Evolutionary conservation across 805 yeast species (phyloP), one percentile per base, ranked within the genome.

Genomic region (Kazachstania psychrophila): DNA sequence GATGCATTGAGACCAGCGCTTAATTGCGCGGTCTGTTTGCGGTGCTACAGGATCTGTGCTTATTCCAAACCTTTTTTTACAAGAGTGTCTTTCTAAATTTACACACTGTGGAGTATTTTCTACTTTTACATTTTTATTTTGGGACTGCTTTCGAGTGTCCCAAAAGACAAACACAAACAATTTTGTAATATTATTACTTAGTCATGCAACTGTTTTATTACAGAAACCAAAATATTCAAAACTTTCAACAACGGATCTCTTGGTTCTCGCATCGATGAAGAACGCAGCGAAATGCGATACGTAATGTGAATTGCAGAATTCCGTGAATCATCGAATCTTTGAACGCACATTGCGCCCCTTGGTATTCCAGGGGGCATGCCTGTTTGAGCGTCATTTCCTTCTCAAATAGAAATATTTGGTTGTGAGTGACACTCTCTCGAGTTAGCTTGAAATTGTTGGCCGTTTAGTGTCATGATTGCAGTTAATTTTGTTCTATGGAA

Each of bases 271-370:
- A 62, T 57, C 65, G 65, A 61, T 61, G 65, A 62, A 62, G 65
- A 60, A 60, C 65, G 66, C 66, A 61, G 66, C 66, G 62, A 61
- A 60, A 48, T 56, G 65, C 66, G 66, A 61, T 60, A 61, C 52
- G 65, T 61, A 54, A 45, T 60, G 64, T 60, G 66, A 47, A 47
- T 47, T 47, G 51, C 51, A 47, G 51, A 47, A 43, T 43, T 56
- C 58, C 60, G 65, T 60, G 64, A 59, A 59, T 62, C 68, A 63
- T 60, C 62, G 64, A 62, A 60, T 61, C 60, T 62, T 63, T 61
- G 66, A 63, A 63, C 67, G 65, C 68, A 62, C 66, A 62, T 63
- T 62, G 67, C 66, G 56, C 66, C 61, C 57, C 56, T 43, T 53
- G 64, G 63, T 56, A 58, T 52, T 56, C 61, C 62, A 46, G 48